Percentiles rank a stretch among this genome's conserved stretches.
Conservation (phyloP, 2,329 filamentous ascomycete species). For the Pyricularia sp. region DNA sequence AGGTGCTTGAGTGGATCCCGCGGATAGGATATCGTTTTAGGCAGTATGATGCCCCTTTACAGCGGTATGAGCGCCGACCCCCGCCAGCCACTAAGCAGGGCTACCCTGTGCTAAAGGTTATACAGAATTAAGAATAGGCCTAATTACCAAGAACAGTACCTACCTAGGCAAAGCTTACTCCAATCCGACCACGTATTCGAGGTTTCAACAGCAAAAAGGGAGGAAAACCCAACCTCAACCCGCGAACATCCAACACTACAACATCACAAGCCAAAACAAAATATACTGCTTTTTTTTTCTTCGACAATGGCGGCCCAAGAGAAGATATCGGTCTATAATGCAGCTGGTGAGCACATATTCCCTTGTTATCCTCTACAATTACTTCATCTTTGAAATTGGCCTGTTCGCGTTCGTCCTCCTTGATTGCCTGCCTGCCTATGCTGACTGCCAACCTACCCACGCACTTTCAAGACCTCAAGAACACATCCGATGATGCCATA, state of each 20-base stretch:
- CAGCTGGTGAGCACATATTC: slow-evolving; percentile 41
- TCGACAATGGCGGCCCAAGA: slow-evolving; percentile 33
- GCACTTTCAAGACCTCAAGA: slow-evolving; percentile 69
- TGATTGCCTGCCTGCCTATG: neutral
- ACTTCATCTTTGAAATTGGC: neutral
- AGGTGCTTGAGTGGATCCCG: neutral
- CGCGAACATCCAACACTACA: neutral
- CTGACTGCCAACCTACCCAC: neutral
- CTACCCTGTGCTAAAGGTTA: neutral
- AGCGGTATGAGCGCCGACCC: neutral
- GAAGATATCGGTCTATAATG: slow-evolving; percentile 58
- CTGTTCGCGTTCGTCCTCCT: neutral
- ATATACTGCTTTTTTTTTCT: neutral
- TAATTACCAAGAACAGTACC: too few relatives aligned
- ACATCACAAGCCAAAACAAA: neutral
- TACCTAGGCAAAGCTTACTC: neutral
- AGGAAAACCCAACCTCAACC: neutral
- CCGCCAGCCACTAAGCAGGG: neutral
- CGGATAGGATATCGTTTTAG: neutral
- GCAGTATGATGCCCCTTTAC: neutral
- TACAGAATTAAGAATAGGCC: neutral
- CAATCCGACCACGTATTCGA: neutral
- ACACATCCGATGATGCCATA: slow-evolving; percentile 90
- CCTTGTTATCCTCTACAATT: neutral
- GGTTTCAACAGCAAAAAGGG: neutral